Base-by-base conservation (phyloP, 305 asterid species). In the Fraxinus greggii region DNA sequence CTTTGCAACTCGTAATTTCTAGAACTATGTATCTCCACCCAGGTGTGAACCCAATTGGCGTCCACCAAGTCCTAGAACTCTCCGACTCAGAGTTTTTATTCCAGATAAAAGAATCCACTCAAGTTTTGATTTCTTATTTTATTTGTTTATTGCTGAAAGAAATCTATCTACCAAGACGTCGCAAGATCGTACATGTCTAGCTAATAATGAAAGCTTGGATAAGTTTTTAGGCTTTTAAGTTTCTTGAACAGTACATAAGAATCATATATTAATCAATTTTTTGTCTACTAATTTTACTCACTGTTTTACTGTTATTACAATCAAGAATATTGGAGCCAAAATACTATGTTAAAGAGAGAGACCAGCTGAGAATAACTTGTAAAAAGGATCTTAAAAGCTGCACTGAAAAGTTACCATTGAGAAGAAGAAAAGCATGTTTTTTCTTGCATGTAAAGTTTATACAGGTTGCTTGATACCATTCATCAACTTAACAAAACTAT, bases 31-130 rank as follows among this genome's bases (percentile, higher is more conserved):
- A 40, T 40, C 48, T 95, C 95, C 89, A 93, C 78, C 90, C 91
- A 1, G 99, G 98, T 19, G 98, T 92, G 85, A 94, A 90, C 80
- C 90, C 98, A 72, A 90, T 95, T 19, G 98, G 98, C 19, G 82
- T 88, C 78, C 99, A 94, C 89, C 93, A 92, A 92, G 94, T 91
- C 85, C 92, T 95, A 28, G 97, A 95, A 83, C 97, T 95, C 77
- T 86, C 97, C 10, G 98, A 95, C 79, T 81, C 98, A n/a, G 99
- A 95, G 80, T 91, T 95, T 84, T 79, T 90, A 45, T 88, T 93
- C 81, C 93, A 93, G 90, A 77, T 81, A 54, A 42, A 67, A 31
- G 78, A 79, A 72, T 82, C 79, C 36, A 69, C 78, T 78, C 72
- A 59, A 85, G 82, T 84, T 79, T 85, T 56, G 87, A 36, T 40